Percentiles rank a stretch among this genome's conserved stretches.
These are phyloP conservation scores for Euphorbia lathyris DNA, from an alignment of 345 rosid genomes.

Conservation along the genomic window DNA sequence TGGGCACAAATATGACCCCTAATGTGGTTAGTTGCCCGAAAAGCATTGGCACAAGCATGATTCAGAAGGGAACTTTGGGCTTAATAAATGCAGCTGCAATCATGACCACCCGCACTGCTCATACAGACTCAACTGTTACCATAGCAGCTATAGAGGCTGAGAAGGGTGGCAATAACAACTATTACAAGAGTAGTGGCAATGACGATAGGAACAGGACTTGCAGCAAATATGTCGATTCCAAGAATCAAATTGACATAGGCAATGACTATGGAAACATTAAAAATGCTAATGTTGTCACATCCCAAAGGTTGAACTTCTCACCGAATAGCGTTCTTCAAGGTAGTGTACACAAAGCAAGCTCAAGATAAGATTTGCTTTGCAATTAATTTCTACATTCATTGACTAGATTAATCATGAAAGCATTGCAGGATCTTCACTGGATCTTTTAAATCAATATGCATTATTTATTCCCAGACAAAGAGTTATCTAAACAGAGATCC, in stretches of 20 bases:
- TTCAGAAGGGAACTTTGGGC: neutral
- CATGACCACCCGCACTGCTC: neutral
- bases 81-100: neutral
- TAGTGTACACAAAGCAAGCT: conserved; percentile 6
- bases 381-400: neutral
- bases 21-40: neutral
- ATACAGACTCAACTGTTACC: conserved; percentile 8
- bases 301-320: conserved; percentile 39
- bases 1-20: neutral
- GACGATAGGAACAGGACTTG: conserved; percentile 22
- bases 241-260: conserved; percentile 14
- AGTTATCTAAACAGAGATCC: too few species aligned
- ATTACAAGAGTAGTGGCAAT: conserved; percentile 6
- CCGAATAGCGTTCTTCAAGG: conserved; percentile 69
- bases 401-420: neutral
- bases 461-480: neutral
- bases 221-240: conserved; percentile 11
- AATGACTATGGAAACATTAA: conserved; percentile 11
- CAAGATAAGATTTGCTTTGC: neutral
- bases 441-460: neutral
- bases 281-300: conserved; percentile 16
- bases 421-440: neutral
- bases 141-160: neutral
- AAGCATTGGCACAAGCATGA: neutral
- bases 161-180: neutral